These are phyloP conservation scores for Saksenaea oblongispora DNA, from an alignment of 371 early-diverging fungal genomes.

Conservation along the genomic window DNA sequence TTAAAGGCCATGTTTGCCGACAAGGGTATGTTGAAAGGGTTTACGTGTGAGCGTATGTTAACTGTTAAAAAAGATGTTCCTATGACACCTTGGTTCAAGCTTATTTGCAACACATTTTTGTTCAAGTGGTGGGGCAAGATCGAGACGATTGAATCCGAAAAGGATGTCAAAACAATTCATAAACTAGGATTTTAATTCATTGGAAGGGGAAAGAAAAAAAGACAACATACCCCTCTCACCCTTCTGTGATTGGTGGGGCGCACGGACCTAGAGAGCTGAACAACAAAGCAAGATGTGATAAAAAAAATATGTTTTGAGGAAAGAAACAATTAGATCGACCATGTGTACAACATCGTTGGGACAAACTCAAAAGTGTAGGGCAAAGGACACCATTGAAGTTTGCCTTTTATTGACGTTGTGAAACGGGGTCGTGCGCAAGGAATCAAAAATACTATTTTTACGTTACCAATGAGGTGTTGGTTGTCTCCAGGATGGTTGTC, in stretches of 20 bases:
- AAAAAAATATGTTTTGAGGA: neutral
- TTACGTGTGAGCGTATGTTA: conserved; percentile 4
- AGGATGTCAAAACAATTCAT: conserved; percentile 79
- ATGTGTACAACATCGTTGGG: neutral
- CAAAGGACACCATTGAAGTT: too few relatives aligned
- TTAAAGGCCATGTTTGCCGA: conserved; percentile 69
- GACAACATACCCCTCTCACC: conserved; percentile 1
- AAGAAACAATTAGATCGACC: neutral
- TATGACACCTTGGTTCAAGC: conserved; percentile 95
- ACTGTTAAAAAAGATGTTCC: conserved; percentile 42
- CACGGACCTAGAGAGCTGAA: neutral
- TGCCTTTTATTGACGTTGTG: too few relatives aligned
- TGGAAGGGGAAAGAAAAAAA: neutral
- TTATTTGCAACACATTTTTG: conserved; percentile 89
- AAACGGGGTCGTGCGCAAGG: neutral
- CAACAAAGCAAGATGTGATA: neutral
- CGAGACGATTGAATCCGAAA: conserved; percentile 65
- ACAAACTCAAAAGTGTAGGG: too few relatives aligned
- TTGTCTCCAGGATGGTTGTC: neutral
- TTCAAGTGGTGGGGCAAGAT: conserved; percentile 94
- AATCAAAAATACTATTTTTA: neutral
- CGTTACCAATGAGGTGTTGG: neutral
- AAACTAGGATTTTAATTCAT: conserved; percentile 55
- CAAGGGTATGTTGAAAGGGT: conserved; percentile 47
- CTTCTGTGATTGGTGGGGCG: neutral